Evolutionary conservation across 2,329 filamentous ascomycete genomes (phyloP), one percentile per base, ranked within the genome.

Genomic region (Thelonectria olida): DNA sequence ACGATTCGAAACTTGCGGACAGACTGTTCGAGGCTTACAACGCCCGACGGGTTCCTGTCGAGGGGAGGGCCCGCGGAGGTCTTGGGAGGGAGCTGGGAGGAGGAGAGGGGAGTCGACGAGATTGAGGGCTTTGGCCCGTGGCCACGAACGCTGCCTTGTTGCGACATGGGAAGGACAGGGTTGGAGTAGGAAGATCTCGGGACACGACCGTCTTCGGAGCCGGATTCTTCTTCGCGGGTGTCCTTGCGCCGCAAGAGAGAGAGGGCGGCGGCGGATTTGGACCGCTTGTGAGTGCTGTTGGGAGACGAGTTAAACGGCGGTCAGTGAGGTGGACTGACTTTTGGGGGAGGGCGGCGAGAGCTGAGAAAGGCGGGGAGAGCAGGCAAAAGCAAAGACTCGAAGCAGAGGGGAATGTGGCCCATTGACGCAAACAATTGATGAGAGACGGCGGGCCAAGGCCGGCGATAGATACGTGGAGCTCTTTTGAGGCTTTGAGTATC

Each of bases 1-100:
- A 98, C 97, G 47, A 97, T 88, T 67, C 94, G 90, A 78, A 99
- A 99, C 67, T 97, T 94, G 74, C 91, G 89, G 54, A 99, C 93
- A 0, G 95, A 97, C 77, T 97, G 93, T 75, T 99, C 94, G 60
- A 99, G 91, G 22, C 88, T 89, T 6, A 34, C 8, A 34, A 74
- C 78, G 23, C 76, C 78, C 72, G 82, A 85, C 51, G 15, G 15
- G 15, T 45, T 45, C 2, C 22, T 2, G 10, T 22, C 15, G 22
- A 82, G 81, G 39, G 71, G 69, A 65, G 69, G 73, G 61, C 75
- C 62, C 69, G 75, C 58, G 70, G 72, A 72, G 8, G 58, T 53
- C 31, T 64, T 65, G 42, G 71, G 78, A 61, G 72, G 61, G 23
- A 59, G 63, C 57, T 76, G 74, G 28, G 67, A 72, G 64, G 53